These are phyloP conservation scores for Camelina sativa DNA, from an alignment of 345 rosid genomes.

Conservation along the genomic window DNA sequence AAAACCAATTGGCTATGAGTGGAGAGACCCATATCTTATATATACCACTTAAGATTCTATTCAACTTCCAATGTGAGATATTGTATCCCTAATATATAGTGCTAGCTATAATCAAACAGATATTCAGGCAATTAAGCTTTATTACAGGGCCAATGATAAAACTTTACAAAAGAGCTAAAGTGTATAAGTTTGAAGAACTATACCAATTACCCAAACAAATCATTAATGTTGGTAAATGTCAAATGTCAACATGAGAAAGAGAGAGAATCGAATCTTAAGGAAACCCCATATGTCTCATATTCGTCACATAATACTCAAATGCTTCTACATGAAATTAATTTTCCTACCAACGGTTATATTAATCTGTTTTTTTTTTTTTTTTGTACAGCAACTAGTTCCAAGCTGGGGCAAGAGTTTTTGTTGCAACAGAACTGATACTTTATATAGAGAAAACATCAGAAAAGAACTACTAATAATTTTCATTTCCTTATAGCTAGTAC, in stretches of 20 bases:
- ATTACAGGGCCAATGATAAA: conserved; percentile 17
- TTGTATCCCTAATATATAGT: no score
- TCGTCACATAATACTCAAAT: conserved; percentile 37
- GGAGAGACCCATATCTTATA: no score
- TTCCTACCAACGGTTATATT: background rate
- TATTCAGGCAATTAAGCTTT: conserved; percentile 18
- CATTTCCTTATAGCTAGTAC: conserved; percentile 22
- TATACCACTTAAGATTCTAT: no score
- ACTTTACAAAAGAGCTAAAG: conserved; percentile 39
- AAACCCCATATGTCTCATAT: conserved; percentile 37
- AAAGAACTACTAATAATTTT: conserved; percentile 23
- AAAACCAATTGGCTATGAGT: no score
- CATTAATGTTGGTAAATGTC: conserved; percentile 34
- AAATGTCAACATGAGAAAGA: conserved; percentile 38
- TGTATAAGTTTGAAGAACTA: conserved; percentile 19
- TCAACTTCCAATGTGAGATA: no score
- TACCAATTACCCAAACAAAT: conserved; percentile 42
- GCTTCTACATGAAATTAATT: conserved; percentile 15
- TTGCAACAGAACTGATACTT: conserved; percentile 6
- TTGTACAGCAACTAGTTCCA: conserved; percentile 11
- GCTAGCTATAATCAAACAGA: conserved; percentile 12
- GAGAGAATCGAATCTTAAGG: conserved; percentile 14
- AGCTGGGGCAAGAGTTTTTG: conserved; percentile 7
- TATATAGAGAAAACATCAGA: background rate
- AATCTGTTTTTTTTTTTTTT: background rate